Evolutionary conservation across 768 basidiomycete genomes (phyloP).

Genomic region (Amanita thiersii): DNA sequence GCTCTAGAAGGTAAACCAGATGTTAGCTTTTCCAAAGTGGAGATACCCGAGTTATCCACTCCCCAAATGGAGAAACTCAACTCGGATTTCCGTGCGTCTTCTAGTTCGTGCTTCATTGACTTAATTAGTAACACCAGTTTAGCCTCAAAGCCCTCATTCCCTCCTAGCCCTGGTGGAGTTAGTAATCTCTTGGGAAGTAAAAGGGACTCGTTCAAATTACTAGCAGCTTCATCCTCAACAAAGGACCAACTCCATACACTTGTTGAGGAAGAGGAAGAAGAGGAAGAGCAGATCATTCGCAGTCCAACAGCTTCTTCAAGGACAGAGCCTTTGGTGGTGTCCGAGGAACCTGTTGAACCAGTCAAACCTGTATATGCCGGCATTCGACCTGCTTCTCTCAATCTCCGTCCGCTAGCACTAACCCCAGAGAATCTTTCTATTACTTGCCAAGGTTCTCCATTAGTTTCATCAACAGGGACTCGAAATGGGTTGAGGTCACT

Average conservation of each 20-base stretch:
- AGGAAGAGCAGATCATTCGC: conserved; percentile 26
- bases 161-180: conserved; percentile 30
- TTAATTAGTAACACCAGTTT: too few relatives aligned
- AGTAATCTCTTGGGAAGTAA: conserved; percentile 45
- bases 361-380: conserved; percentile 32
- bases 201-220: conserved; percentile 77
- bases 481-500: conserved; percentile 44
- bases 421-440: conserved; percentile 42
- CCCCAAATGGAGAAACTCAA: conserved; percentile 46
- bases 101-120: conserved; percentile 10
- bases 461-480: conserved; percentile 43
- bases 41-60: conserved; percentile 72
- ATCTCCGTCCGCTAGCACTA: conserved; percentile 66
- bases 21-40: conserved; percentile 62
- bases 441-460: conserved; percentile 36
- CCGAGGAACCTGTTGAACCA: not conserved
- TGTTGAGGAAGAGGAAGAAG: conserved; percentile 83
- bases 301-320: not conserved
- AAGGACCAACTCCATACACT: conserved; percentile 77
- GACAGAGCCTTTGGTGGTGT: not conserved
- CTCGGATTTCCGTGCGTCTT: conserved; percentile 60
- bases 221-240: conserved; percentile 47
- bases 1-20: conserved; percentile 82
- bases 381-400: conserved; percentile 58
- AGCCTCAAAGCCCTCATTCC: conserved; percentile 59